Evolutionary conservation across 257 asterid species (phyloP).

Genomic region (Solanum chaucha): DNA sequence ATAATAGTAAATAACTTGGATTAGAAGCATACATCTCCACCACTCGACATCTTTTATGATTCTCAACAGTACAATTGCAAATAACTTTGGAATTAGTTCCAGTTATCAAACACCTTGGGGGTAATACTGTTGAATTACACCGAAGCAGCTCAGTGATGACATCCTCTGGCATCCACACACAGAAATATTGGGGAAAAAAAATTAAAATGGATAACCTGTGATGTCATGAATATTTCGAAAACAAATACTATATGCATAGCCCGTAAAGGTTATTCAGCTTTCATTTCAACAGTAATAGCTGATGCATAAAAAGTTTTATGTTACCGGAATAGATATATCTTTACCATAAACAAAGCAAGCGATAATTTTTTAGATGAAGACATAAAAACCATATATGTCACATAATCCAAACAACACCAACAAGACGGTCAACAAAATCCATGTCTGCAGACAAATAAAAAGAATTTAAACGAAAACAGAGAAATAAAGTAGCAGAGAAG

Average conservation of each 20-base stretch:
- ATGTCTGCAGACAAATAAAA: not conserved
- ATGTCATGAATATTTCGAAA: not conserved
- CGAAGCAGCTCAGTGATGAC: not conserved
- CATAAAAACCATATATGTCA: too few species aligned
- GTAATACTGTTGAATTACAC: not conserved
- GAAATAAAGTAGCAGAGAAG: not conserved
- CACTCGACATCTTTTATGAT: not conserved
- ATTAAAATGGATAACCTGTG: not conserved
- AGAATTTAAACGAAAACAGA: not conserved
- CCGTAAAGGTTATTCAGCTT: not conserved
- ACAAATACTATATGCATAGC: not conserved
- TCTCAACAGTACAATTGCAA: not conserved
- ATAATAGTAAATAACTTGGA: not conserved
- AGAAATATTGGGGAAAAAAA: not conserved
- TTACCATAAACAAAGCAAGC: too few species aligned
- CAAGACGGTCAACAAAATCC: not conserved
- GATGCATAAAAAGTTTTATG: not conserved
- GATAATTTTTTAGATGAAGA: too few species aligned
- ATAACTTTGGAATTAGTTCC: not conserved
- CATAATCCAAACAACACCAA: not conserved
- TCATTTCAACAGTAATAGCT: not conserved
- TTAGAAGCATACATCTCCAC: not conserved
- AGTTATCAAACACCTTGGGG: not conserved
- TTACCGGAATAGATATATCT: too few species aligned
- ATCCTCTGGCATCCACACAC: not conserved